Evolutionary conservation across 768 basidiomycete species (phyloP).

Genomic region (Naganishia onofrii): DNA sequence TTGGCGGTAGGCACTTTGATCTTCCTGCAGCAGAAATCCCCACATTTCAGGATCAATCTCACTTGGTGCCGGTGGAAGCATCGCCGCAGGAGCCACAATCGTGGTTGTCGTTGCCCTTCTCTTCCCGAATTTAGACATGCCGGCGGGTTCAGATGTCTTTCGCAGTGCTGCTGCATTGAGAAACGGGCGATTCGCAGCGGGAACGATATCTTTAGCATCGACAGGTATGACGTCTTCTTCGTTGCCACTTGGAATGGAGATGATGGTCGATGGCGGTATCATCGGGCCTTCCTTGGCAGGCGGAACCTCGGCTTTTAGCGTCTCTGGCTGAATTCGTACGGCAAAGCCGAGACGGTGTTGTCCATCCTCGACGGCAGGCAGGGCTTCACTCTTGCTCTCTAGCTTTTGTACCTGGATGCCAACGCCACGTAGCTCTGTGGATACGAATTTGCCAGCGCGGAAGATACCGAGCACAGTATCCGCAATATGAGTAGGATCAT

Average conservation of each 20-base stretch:
- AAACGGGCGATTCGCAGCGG: neutral
- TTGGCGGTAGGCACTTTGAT: slow-evolving; percentile 40
- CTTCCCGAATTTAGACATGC: slow-evolving; percentile 7
- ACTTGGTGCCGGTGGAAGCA: slow-evolving; percentile 30
- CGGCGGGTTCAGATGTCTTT: neutral
- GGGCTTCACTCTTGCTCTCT: slow-evolving; percentile 56
- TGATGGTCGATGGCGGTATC: slow-evolving; percentile 7
- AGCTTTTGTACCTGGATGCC: slow-evolving; percentile 89
- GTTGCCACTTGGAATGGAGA: slow-evolving; percentile 10
- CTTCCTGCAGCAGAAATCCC: slow-evolving; percentile 40
- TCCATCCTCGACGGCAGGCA: slow-evolving; percentile 14
- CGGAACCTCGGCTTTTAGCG: neutral
- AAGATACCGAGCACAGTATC: slow-evolving; percentile 67
- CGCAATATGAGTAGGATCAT: slow-evolving; percentile 54
- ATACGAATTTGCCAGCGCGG: slow-evolving; percentile 70
- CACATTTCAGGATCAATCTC: slow-evolving; percentile 48
- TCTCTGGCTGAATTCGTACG: neutral
- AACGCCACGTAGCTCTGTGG: slow-evolving; percentile 83
- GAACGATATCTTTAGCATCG: neutral
- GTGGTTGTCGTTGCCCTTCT: slow-evolving; percentile 32
- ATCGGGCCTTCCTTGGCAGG: neutral
- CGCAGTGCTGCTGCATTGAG: neutral
- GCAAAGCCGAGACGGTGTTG: slow-evolving; percentile 17
- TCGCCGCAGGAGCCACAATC: slow-evolving; percentile 29
- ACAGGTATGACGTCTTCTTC: neutral